Evolutionary conservation across 768 basidiomycete genomes (phyloP), one percentile per base, ranked within the genome.

Genomic region (Lentinula sp.): DNA sequence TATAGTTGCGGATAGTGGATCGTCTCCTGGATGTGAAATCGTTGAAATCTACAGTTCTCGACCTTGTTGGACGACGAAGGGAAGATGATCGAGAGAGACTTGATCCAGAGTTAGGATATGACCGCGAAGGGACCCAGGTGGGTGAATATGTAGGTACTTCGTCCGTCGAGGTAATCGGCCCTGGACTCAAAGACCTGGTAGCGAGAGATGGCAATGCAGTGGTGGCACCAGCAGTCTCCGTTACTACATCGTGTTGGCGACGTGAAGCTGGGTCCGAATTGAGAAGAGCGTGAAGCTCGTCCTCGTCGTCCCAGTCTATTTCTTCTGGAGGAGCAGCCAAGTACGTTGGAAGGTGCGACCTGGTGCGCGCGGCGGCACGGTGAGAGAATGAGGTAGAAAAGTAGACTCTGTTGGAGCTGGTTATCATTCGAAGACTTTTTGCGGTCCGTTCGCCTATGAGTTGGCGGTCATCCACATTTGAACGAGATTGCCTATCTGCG

Each of bases 1-100:
- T 50, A 2, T 71, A 58, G 13, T 80, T 78, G 50, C 81, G 72
- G 28, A 70, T 81, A 4, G 75, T 73, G 16, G 81, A 82, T 56
- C 89, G 82, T 34, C 89, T 83, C 11, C 84, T 84, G 23, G 81
- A 70, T 0, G 88, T 86, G 63, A 87, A 90, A 31, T 91, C 89
- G 67, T 80, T 85, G 70, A 91, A 90, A 63, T 91, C 88, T 13
- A 83, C 77, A 13, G 82, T 76, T 37, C 88, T 75, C 32, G 80
- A 78, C 4, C 80, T 76, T 3, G 74, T 66, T 1, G 83, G 77
- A 23, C 87, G 86, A 31, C 87, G 86, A 51, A 88, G 75, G 21
- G 86, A 84, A 0, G 83, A 71, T 62, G 86, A 85, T 37, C 88
- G 83, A 16, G 77, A 73, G 16, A 87, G 71, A 5, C 70, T 67